Conservation (phyloP, 768 basidiomycete genomes). For the Hortiboletus campestris region DNA sequence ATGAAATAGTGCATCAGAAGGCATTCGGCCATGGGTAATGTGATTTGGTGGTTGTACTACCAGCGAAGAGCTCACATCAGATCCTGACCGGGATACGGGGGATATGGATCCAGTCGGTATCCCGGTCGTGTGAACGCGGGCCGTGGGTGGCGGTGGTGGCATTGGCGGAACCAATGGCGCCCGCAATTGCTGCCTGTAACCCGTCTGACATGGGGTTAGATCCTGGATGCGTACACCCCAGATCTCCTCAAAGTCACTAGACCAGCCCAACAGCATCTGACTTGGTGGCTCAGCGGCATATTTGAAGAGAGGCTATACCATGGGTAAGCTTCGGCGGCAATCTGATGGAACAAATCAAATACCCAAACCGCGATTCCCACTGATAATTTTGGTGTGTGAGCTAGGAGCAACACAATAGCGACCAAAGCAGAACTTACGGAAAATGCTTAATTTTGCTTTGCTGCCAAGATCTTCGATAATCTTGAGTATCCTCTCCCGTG, state of each 20-base stretch:
- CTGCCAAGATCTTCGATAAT: constrained; percentile 40
- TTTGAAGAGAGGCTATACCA: constrained; percentile 61
- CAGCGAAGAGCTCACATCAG: constrained; percentile 17
- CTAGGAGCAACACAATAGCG: constrained; percentile 25
- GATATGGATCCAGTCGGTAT: constrained; percentile 17
- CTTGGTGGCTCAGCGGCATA: constrained; percentile 56
- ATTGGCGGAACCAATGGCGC: constrained; percentile 20
- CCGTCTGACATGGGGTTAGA: constrained; percentile 30
- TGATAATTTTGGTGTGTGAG: constrained; percentile 32
- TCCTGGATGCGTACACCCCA: constrained; percentile 64
- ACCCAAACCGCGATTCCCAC: constrained; percentile 67
- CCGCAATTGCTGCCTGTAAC: constrained; percentile 16
- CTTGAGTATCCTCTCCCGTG: constrained; percentile 39
- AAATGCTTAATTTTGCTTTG: constrained; percentile 42
- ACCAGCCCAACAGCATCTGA: constrained; percentile 55
- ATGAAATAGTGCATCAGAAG: constrained; percentile 37
- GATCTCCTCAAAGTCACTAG: constrained; percentile 58
- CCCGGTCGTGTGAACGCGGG: constrained; percentile 13
- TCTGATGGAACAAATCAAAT: constrained; percentile 32
- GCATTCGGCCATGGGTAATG: constrained; percentile 32
- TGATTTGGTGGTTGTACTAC: constrained; percentile 29
- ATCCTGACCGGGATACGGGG: constrained; percentile 19
- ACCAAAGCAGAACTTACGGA: constrained; percentile 42
- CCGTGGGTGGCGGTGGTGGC: constrained; percentile 33
- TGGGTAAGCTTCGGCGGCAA: constrained; percentile 11